These are phyloP conservation scores for Vitis hybrid DNA, from an alignment of 177 flowering plant genomes.

Conservation along the genomic window DNA sequence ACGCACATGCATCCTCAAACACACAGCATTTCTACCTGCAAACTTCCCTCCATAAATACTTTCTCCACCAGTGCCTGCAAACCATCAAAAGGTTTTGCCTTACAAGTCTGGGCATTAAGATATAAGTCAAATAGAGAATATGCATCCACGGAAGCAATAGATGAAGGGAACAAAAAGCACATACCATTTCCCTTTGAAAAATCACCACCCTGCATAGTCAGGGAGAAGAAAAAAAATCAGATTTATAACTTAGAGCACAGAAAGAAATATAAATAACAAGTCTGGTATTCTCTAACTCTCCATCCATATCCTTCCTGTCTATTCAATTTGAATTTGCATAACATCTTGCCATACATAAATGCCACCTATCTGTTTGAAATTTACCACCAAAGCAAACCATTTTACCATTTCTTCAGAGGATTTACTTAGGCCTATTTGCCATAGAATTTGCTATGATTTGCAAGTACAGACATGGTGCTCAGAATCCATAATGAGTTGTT, in stretches of 20 bases:
- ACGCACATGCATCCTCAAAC: neutral
- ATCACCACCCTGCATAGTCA: slow-evolving; percentile 84
- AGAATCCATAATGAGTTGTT: too few relatives aligned
- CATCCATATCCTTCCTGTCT: too few relatives aligned
- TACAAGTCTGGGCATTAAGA: slow-evolving; percentile 32
- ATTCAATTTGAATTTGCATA: too few relatives aligned
- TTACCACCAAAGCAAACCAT: neutral
- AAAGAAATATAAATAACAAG: neutral
- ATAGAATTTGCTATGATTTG: neutral
- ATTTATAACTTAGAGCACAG: neutral
- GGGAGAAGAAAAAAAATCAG: slow-evolving; percentile 2
- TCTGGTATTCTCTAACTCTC: too few relatives aligned
- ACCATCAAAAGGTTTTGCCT: slow-evolving; percentile 45
- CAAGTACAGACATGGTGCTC: neutral
- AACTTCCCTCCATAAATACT: slow-evolving; percentile 96
- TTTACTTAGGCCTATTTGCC: neutral
- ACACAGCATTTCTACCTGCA: slow-evolving; percentile 54
- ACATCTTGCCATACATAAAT: too few relatives aligned
- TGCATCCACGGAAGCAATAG: slow-evolving; percentile 17
- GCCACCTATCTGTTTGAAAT: neutral
- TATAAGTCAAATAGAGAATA: slow-evolving; percentile 24
- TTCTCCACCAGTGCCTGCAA: slow-evolving; percentile 99
- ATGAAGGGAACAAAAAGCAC: slow-evolving; percentile 24
- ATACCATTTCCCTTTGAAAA: slow-evolving; percentile 93
- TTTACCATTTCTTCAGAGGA: neutral